Base-by-base conservation (phyloP, 371 early-diverging fungal genomes). In the Mucor irregularis region DNA sequence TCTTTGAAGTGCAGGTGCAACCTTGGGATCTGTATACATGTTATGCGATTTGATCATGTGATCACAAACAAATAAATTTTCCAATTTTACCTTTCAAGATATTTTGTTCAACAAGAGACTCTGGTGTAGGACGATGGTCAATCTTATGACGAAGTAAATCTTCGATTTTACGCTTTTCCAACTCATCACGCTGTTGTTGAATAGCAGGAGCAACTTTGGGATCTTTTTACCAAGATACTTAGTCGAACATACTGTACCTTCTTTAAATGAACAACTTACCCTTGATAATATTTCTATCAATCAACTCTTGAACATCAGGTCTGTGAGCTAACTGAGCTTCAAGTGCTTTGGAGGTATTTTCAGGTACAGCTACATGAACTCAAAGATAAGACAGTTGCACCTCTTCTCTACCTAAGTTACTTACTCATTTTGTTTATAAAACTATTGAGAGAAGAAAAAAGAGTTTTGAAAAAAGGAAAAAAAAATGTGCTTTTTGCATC, bases 81-180 rank as follows among this genome's bases (percentile, higher is more conserved):
- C 13, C 22, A 39, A 37, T 26, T 14, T 49, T 39, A 57, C 58
- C 55, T 48, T 82, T 80, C 22, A 92, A 61, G 33, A 93, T 91
- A 16, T 88, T 82, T 52, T 82, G 80, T 48, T 91, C 86, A 33
- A 78, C 76, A 33, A 95, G 79, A 53, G 90, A 80, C 2, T 82
- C 81, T 10, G 76, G 73, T 9, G 84, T 62, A 8, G 94, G 93
- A 17, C 94, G 85, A 48, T 81, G 73, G 48, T 87, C 83, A 37
- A 94, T 77, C 60, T 90, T 90, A 65, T 76, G 71, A 17, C 83
- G 87, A 33, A 94, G 78, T 1, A 73, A 56, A 44, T 91, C 85
- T 58, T 87, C 85, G 17, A 90, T 72, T 43, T 80, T 78, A 25
- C 78, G 78, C 51, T 88, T 81, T 53, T 78, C 68, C 26, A 91